Percentiles rank a stretch among this genome's conserved stretches.
These are phyloP conservation scores for Kalmusia sp. DNA, from an alignment of 2,329 filamentous ascomycete genomes.

Conservation along the genomic window DNA sequence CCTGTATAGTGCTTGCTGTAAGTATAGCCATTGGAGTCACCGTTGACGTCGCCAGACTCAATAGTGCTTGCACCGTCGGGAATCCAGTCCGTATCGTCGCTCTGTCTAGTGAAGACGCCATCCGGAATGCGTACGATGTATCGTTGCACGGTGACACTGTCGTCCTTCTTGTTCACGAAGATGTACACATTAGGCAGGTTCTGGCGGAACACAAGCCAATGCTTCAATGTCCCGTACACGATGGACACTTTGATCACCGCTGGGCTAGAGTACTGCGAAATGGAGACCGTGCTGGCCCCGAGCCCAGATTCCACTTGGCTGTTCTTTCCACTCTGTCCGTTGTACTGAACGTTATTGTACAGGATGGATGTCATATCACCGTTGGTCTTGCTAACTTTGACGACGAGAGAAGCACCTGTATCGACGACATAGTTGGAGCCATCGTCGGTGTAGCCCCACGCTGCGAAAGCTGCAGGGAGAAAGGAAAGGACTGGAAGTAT, in stretches of 20 bases:
- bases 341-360: conserved; percentile 63
- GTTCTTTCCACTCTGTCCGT: conserved; percentile 46
- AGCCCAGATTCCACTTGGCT: conserved; percentile 65
- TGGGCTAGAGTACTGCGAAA: conserved; percentile 31
- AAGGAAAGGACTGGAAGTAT: conserved; percentile 24
- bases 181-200: conserved; percentile 63
- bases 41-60: conserved; percentile 29
- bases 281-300: conserved; percentile 61
- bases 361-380: conserved; percentile 69
- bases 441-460: conserved; percentile 50
- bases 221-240: conserved; percentile 62
- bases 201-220: conserved; percentile 67
- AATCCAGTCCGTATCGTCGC: conserved; percentile 44
- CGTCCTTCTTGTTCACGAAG: conserved; percentile 52
- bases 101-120: conserved; percentile 35
- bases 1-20: conserved; percentile 53
- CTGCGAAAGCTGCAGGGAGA: conserved; percentile 43
- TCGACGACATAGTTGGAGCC: conserved; percentile 50
- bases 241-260: conserved; percentile 64
- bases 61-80: conserved; percentile 21
- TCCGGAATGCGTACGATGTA: conserved; percentile 43
- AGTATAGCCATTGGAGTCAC: conserved; percentile 34
- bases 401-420: conserved; percentile 30
- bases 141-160: conserved; percentile 47
- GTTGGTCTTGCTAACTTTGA: conserved; percentile 52